Evolutionary conservation across 1,284 basidiomycete species (phyloP).

Genomic region (Pseudozyma flocculosa): DNA sequence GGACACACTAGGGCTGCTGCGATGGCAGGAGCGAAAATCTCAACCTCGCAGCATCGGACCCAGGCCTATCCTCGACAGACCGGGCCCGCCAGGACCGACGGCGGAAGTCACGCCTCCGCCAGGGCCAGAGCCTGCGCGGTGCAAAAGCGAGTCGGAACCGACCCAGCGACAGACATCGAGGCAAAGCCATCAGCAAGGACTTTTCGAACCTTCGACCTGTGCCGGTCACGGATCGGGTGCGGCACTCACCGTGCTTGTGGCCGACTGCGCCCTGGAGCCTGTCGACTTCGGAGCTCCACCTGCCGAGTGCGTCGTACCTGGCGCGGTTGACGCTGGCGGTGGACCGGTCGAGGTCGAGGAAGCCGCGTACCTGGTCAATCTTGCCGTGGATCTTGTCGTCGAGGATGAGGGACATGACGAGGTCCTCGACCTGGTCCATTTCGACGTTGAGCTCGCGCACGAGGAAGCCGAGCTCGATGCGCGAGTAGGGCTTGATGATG

Average conservation of each 20-base stretch:
- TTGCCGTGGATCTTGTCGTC: slow-evolving; percentile 92
- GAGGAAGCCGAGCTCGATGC: slow-evolving; percentile 72
- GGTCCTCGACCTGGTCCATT: slow-evolving; percentile 82
- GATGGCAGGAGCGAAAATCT: no score
- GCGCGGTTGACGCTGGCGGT: slow-evolving; percentile 74
- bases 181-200: no score
- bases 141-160: no score
- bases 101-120: no score
- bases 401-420: slow-evolving; percentile 87
- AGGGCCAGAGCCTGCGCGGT: no score
- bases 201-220: no score
- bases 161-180: no score
- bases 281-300: slow-evolving; percentile 77
- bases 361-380: slow-evolving; percentile 92
- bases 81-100: no score
- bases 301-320: slow-evolving; percentile 76
- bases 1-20: no score
- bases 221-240: no score
- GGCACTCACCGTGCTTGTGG: slow-evolving; percentile 62
- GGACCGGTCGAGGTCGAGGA: slow-evolving; percentile 75
- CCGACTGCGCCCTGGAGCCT: slow-evolving; percentile 71
- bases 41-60: no score
- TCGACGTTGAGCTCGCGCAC: slow-evolving; percentile 86
- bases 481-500: slow-evolving; percentile 93
- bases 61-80: no score